Percentiles rank a stretch among this genome's conserved stretches.
Conservation (phyloP, 2,329 filamentous ascomycete species). For the Colletotrichum gigasporum region DNA sequence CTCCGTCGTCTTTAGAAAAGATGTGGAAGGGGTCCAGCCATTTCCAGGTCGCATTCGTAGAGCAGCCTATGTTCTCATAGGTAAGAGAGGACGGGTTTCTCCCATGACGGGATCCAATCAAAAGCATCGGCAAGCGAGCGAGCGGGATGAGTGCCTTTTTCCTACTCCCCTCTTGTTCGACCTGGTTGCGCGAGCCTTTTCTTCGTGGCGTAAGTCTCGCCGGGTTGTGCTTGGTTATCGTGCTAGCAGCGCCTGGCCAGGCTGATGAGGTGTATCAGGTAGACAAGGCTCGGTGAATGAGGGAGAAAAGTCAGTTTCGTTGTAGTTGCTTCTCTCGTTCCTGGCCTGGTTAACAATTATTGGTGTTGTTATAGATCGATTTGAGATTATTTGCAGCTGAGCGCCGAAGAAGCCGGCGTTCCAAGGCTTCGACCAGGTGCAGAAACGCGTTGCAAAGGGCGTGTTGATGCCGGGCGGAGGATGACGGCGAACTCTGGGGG, state of each 20-base stretch:
- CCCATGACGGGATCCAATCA: neutral
- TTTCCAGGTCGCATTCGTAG: neutral
- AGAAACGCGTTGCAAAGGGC: neutral
- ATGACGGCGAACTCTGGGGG: neutral
- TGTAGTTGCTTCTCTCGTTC: neutral
- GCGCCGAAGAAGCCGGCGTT: conserved; percentile 12
- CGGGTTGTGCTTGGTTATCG: conserved; percentile 21
- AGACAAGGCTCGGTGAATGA: neutral
- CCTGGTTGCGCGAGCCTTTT: neutral
- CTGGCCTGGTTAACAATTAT: neutral
- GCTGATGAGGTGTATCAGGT: conserved; percentile 22
- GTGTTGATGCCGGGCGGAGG: too few relatives aligned
- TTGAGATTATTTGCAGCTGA: neutral
- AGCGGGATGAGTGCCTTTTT: neutral
- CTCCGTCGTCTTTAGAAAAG: neutral
- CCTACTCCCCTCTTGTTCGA: neutral
- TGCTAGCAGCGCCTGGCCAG: conserved; percentile 7
- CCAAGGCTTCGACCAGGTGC: neutral
- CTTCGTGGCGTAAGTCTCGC: neutral
- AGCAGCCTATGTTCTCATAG: neutral
- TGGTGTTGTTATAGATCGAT: neutral
- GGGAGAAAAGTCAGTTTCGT: conserved; percentile 24
- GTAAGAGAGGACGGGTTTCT: neutral
- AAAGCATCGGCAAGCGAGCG: neutral
- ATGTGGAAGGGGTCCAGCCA: neutral